These are phyloP conservation scores for Blechomonas ayalai DNA, from an alignment of 208 protist genomes.

Conservation along the genomic window DNA sequence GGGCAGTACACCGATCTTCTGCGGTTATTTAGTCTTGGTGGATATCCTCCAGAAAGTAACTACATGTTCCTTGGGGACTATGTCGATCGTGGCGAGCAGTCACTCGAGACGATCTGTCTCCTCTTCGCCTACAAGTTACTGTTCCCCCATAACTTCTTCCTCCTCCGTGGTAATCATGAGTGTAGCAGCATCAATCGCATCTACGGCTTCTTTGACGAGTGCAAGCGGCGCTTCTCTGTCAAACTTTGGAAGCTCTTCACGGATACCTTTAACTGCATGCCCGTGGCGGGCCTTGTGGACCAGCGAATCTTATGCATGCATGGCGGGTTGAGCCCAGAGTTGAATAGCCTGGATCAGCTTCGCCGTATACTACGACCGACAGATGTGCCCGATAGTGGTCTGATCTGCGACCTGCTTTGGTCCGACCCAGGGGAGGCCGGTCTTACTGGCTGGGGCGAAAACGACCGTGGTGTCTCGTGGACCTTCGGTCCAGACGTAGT, in stretches of 20 bases:
- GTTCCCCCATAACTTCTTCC: slow-evolving; percentile 97
- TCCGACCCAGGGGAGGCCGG: slow-evolving; percentile 93
- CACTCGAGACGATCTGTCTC: slow-evolving; percentile 87
- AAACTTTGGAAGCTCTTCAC: slow-evolving; percentile 82
- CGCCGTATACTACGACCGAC: slow-evolving; percentile 90
- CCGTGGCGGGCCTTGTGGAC: slow-evolving; percentile 35
- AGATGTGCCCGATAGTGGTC: slow-evolving; percentile 94
- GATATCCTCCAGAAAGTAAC: slow-evolving; percentile 96
- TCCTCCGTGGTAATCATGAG: slow-evolving; percentile 98
- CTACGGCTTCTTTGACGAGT: slow-evolving; percentile 99
- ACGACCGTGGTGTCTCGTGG: slow-evolving; percentile 96
- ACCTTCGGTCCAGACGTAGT: slow-evolving; percentile 96
- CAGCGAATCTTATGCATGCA: slow-evolving; percentile 50
- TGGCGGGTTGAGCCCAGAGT: slow-evolving; percentile 71
- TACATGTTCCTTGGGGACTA: slow-evolving; percentile 99
- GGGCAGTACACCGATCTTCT: slow-evolving; percentile 98
- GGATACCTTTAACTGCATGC: slow-evolving; percentile 74
- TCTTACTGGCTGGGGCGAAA: slow-evolving; percentile 90
- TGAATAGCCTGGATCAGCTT: slow-evolving; percentile 89
- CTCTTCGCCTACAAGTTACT: slow-evolving; percentile 94
- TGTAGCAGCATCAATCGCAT: slow-evolving; percentile 97
- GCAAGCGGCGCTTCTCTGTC: slow-evolving; percentile 93
- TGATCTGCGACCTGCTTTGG: slow-evolving; percentile 98
- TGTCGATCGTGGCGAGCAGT: slow-evolving; percentile 96
- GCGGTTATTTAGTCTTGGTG: slow-evolving; percentile 96